Base-by-base conservation (phyloP, 2,329 filamentous ascomycete species). In the Cryphonectria radicalis region DNA sequence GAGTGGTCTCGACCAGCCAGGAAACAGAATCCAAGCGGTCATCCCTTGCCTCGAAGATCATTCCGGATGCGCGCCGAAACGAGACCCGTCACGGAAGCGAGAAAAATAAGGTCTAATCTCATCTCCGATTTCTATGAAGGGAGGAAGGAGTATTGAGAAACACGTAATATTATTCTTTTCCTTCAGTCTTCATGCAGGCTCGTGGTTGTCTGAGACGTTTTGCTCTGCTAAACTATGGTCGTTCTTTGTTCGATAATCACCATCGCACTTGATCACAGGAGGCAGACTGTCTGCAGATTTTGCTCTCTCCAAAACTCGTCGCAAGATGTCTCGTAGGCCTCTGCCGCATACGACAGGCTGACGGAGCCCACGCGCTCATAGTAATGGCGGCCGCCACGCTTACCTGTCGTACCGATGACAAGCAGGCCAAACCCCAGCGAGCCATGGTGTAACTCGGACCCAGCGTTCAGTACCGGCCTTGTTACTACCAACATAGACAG, bases 21-120 rank as follows among this genome's bases (percentile, higher is more conserved):
- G 32, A 14, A 40, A 11, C 17, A 62, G 59, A 62, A 62, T 62
- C 19, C 40, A 62, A 35, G 32, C 22, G 28, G 28, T 11, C 59
- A 62, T 62, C 59, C 59, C 59, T 62, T 62, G 35, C 59, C 59
- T 62, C 59, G 19, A 40, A 40, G 22, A 4, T 62, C 59, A 37
- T 62, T 40, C 35, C 32, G 32, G 35, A n/a, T 40, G 14, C 25
- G 35, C 19, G 32, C 59, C 59, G 25, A 3, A 35, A 62, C 10
- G 57, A 62, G 32, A 62, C 32, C 28, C 46, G 32, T 28, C 57
- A n/a, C 35, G 32, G 25, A 40, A 37, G 6, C 10, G 19, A 62
- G 17, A 7, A 62, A 62, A 40, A 40, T 35, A 37, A 4, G 22
- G 35, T 10, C 28, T 3, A 19, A 59, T 59, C 17, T 32, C 25